Percentiles rank a stretch among this genome's conserved stretches.
phyloP scores from a whole-genome alignment of 768 basidiomycete species.

The Boletales sp. region DNA sequence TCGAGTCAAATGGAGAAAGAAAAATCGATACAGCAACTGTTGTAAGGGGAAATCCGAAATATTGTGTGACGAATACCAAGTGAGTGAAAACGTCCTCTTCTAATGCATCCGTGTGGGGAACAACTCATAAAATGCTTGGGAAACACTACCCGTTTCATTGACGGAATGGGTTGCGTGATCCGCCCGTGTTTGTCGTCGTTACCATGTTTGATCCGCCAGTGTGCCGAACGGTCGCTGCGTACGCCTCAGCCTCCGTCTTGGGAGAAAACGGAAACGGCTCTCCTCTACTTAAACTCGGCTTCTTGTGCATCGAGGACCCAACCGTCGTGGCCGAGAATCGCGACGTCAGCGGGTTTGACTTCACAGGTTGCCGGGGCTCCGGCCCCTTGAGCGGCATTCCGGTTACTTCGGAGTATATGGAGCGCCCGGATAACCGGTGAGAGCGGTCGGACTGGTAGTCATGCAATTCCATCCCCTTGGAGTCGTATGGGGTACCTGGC shows the following conservation, averaged over 20 bases:
- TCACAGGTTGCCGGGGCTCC: conserved; percentile 72
- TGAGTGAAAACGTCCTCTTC: conserved; percentile 15
- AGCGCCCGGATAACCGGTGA: conserved; percentile 42
- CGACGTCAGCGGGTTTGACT: conserved; percentile 41
- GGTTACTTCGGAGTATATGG: conserved; percentile 68
- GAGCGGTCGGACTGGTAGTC: conserved; percentile 24
- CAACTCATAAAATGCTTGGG: conserved; percentile 3
- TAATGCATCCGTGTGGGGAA: conserved; percentile 27
- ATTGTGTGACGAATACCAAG: not conserved
- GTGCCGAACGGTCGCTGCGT: conserved; percentile 47
- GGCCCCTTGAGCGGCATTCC: conserved; percentile 58
- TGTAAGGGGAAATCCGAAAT: conserved; percentile 13
- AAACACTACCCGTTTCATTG: conserved; percentile 29
- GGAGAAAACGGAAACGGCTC: conserved; percentile 17
- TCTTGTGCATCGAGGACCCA: conserved; percentile 35
- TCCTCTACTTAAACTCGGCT: conserved; percentile 27
- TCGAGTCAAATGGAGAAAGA: conserved; percentile 5
- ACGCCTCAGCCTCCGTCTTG: conserved; percentile 58
- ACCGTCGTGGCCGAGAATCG: conserved; percentile 48
- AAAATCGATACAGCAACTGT: conserved; percentile 15
- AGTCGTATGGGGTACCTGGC: conserved; percentile 33
- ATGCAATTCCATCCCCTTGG: conserved; percentile 21
- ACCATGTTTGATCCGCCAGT: conserved; percentile 41
- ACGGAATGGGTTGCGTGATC: conserved; percentile 53
- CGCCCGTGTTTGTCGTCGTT: conserved; percentile 41